Evolutionary conservation across 1,284 basidiomycete genomes (phyloP), one percentile per base, ranked within the genome.

Genomic region (Anthracocystis walkeri): DNA sequence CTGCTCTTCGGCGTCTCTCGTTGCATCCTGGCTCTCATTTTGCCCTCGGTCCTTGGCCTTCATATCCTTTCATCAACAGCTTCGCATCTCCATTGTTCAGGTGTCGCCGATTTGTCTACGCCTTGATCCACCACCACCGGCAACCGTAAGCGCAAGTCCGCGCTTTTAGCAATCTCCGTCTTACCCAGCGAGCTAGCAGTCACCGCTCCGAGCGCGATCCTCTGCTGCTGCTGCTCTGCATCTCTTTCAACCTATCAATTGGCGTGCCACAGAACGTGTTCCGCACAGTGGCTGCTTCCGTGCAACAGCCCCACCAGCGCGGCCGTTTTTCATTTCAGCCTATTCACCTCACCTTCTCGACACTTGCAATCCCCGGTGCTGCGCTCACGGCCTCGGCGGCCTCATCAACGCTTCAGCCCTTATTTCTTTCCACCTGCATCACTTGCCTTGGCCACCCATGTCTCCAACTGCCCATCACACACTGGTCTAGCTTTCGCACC

Each of bases 391-490:
- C n/a, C 20, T 21, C 29, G 35, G 35, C 35, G 3, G 41, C 48
- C 42, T 45, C 62, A 44, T 55, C 46, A n/a, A 42, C 35, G 48
- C 23, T 16, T 50, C 20, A 29, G 16, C 31, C 33, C 41, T 42
- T 48, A 18, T 31, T 38, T 45, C 42, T 10, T 44, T 54, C 6
- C 45, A 12, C 12, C 51, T 18, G 35, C 48, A 18, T 4, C 41
- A 20, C 35, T 56, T 40, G 46, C 54, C 21, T 6, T 23, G 25
- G 54, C 53, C 58, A 53, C 25, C 21, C 46, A 61, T 58, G 35
- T 18, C 48, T 53, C 35, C 56, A 31, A 23, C 63, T 56, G 54
- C 50, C 35, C n/a, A 42, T 31, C 54, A 44, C 14, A 41, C 46
- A 46, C 45, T 45, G 25, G 25, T 29, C 52, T 52, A 23, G 46